Evolutionary conservation across 139 green algal genomes (phyloP), one percentile per base, ranked within the genome.

Genomic region (Chlorella sp.): DNA sequence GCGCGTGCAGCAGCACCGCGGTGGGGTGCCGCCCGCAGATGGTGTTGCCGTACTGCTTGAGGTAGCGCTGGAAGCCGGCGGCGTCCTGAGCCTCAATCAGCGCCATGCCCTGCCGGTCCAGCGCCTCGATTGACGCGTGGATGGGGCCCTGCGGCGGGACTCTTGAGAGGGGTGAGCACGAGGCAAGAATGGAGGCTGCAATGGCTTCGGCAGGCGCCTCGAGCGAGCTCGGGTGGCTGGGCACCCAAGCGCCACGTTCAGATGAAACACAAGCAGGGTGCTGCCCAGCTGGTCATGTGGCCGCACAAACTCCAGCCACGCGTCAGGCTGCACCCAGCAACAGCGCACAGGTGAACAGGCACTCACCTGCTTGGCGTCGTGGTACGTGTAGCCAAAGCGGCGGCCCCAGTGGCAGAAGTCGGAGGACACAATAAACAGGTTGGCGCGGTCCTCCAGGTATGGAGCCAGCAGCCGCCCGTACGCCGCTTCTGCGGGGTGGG

Each of bases 331-430:
- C 9, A 28, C 22, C 58, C 58, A n/a, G 22, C 58, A 28, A 3
- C 58, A 32, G 58, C 6, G 58, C 58, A 17, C 3, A 30, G 9
- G 46, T 54, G 11, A 54, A 36, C 0, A 32, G 30, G 16, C 70
- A 30, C 83, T 58, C 44, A 89, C 76, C 65, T 95, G 85, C 54
- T 60, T 24, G 14, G 48, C 58, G 32, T 69, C 51, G 43, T 91
- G 87, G 64, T 90, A 90, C 3, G 92, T 97, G 90, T 95, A 99
- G 67, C 83, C 88, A 87, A 99, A 98, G 40, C 94, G 89, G 1
- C 54, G 80, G 51, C 97, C 97, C 97, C 97, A 99, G 88, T 99
- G 97, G 90, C 97, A 99, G 81, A 99, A 99, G 90, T 99, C 97
- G 64, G 88, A 94, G 34, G 92, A 97, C 54, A 99, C 88, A 34